Base-by-base conservation (phyloP, 306 rosid species). In the Sesbania bispinosa region DNA sequence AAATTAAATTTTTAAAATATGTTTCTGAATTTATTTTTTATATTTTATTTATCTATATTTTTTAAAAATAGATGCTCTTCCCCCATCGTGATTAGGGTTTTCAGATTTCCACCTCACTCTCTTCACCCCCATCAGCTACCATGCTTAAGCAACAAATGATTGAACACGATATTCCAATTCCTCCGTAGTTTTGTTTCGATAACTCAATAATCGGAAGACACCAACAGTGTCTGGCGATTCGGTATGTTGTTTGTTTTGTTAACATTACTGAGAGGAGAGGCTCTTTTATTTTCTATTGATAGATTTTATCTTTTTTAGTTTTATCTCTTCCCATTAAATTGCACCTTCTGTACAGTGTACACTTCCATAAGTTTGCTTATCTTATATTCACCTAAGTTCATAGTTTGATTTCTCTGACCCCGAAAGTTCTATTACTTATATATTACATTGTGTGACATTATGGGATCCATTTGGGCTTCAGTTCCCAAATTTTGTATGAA, bases 241-340 rank as follows among this genome's bases (percentile, higher is more conserved):
- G 77, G 82, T 78, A 62, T 36, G 43, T 57, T 30, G 35, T n/a
- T n/a, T n/a, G n/a, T 32, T 24, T 42, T 35, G 2, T 4, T 39
- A 7, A 47, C 35, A 14, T 60, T 38, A 15, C 62, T 61, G 13
- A 21, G 51, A 32, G 2, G 38, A 36, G 13, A 11, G 8, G 4
- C 51, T 61, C 53, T 23, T 21, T n/a, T 43, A 59, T 54, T 59
- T 46, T 16, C 6, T 69, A 38, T 4, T n/a, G n/a, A 38, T 24
- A 20, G 1, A 33, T 39, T 47, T 36, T 16, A 2, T 27, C 46
- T 2, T 21, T 39, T 23, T n/a, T n/a, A n/a, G 10, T 5, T 27
- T 35, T 15, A 9, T 30, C 41, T 41, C 45, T 66, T 3, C 19
- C 80, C 63, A 16, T n/a, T 58, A 13, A 46, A 26, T 58, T 68